These are phyloP conservation scores for Corynespora cassiicola DNA, from an alignment of 2,329 filamentous ascomycete genomes.

Conservation along the genomic window DNA sequence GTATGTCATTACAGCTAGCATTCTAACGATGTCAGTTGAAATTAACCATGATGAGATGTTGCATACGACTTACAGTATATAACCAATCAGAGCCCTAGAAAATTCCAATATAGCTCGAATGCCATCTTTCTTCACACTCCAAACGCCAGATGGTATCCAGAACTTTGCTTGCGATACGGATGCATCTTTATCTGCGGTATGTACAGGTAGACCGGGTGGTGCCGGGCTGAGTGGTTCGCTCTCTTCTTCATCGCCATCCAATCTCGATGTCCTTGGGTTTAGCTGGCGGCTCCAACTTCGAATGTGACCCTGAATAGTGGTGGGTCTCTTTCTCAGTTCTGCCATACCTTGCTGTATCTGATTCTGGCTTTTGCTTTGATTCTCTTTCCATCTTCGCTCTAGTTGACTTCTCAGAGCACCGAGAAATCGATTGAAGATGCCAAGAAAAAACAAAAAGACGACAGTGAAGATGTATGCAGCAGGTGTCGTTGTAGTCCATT, in stretches of 20 bases:
- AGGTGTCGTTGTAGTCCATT: conserved; percentile 34
- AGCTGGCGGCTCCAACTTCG: conserved; percentile 21
- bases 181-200: too few relatives aligned
- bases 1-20: conserved; percentile 42
- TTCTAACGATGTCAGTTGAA: conserved; percentile 18
- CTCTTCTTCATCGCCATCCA: conserved; percentile 1
- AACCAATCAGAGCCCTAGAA: conserved; percentile 31
- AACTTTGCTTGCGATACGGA: too few relatives aligned
- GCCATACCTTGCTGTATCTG: too few relatives aligned
- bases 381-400: conserved; percentile 24
- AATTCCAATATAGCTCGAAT: conserved; percentile 29
- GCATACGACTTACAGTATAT: conserved; percentile 29
- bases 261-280: not conserved
- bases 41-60: conserved; percentile 4
- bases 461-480: conserved; percentile 30
- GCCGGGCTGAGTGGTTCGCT: conserved; percentile 7
- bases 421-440: conserved; percentile 38
- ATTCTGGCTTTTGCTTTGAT: too few relatives aligned
- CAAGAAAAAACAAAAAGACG: conserved; percentile 33
- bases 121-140: conserved; percentile 27
- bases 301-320: conserved; percentile 9
- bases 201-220: too few relatives aligned
- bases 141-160: conserved; percentile 26
- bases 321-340: not conserved
- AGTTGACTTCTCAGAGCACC: conserved; percentile 33